Evolutionary conservation across 2,329 filamentous ascomycete genomes (phyloP).

Genomic region (Exophiala lecanii-corni): DNA sequence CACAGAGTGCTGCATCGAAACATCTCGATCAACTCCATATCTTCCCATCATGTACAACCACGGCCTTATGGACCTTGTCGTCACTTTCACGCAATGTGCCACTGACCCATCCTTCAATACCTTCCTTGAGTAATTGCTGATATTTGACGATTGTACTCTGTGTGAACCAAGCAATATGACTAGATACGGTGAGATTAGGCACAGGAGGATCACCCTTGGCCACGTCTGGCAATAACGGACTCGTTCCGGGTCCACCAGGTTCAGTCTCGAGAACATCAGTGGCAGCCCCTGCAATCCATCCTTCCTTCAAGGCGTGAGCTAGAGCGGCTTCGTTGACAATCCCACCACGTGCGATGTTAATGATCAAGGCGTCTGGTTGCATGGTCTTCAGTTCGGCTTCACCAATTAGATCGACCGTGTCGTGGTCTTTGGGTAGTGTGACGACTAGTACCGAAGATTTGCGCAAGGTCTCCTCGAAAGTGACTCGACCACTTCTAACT

Average conservation of each 20-base stretch:
- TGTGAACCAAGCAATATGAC: conserved; percentile 53
- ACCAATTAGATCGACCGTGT: conserved; percentile 34
- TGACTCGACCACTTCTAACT: conserved; percentile 10
- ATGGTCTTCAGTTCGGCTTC: conserved; percentile 42
- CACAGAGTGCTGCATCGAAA: no score
- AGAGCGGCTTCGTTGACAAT: conserved; percentile 49
- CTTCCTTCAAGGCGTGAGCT: conserved; percentile 41
- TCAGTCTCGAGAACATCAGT: conserved; percentile 49
- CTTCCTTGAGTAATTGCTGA: conserved; percentile 40
- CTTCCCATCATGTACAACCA: conserved; percentile 21
- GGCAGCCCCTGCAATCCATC: conserved; percentile 45
- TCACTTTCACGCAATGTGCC: conserved; percentile 15
- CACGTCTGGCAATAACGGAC: conserved; percentile 38
- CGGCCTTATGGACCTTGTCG: conserved; percentile 14
- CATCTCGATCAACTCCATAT: conserved; percentile 16
- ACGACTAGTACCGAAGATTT: conserved; percentile 32
- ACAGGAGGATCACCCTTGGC: conserved; percentile 32
- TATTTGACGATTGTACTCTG: conserved; percentile 46
- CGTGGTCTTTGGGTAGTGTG: conserved; percentile 30
- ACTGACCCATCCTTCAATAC: conserved; percentile 38
- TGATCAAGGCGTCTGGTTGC: conserved; percentile 41
- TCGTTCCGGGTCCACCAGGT: conserved; percentile 42
- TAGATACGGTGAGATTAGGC: conserved; percentile 47
- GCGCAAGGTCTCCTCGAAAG: conserved; percentile 31
- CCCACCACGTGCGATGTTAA: conserved; percentile 49